Conservation (phyloP, 2,329 filamentous ascomycete species). For the Apiospora kogelbergensis region DNA sequence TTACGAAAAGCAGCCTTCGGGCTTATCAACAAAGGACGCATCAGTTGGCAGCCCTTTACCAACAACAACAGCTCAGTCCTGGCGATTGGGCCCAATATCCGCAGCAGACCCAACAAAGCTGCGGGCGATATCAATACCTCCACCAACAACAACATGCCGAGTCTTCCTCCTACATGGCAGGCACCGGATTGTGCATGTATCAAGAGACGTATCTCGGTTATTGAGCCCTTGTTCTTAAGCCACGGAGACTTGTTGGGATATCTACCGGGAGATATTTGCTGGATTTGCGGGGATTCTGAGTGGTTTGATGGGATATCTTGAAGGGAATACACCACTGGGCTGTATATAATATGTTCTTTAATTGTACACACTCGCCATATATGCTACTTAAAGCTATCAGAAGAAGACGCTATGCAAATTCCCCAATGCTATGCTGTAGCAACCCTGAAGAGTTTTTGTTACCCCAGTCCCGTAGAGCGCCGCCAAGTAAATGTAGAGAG, state of each 20-base stretch:
- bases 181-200: neutral
- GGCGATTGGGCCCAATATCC: neutral
- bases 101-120: neutral
- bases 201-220: neutral
- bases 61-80: neutral
- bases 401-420: neutral
- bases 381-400: neutral
- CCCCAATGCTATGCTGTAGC: conserved; percentile 3
- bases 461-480: neutral
- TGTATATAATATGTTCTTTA: neutral
- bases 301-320: too few species aligned
- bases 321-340: neutral
- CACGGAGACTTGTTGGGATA: neutral
- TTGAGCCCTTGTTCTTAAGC: neutral
- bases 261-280: neutral
- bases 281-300: neutral
- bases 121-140: neutral
- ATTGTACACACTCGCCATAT: neutral
- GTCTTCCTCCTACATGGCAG: neutral
- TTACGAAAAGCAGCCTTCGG: neutral
- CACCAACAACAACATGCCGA: neutral
- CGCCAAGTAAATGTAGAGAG: neutral
- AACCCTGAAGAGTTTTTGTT: neutral
- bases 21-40: neutral
- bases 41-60: neutral